phyloP scores from a whole-genome alignment of 83 land plant species.

The Picea abies region DNA sequence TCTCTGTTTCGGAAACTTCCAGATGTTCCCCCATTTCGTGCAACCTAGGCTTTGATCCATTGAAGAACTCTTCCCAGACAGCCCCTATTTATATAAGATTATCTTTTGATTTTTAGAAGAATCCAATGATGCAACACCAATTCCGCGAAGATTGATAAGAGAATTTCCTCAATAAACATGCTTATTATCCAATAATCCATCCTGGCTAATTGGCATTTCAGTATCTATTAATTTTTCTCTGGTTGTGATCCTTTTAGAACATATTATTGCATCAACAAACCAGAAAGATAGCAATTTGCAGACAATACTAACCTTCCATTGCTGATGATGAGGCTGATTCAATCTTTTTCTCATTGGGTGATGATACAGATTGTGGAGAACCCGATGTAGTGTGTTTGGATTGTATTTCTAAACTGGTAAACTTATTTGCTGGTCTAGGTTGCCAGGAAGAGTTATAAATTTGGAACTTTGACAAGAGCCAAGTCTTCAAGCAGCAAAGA shows the following conservation, averaged over 20 bases:
- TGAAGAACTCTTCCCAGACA: too few species aligned
- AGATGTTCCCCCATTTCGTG: too few species aligned
- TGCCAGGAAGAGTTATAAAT: not conserved
- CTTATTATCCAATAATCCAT: not conserved
- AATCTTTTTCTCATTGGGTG: not conserved
- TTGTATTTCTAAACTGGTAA: not conserved
- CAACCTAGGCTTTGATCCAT: too few species aligned
- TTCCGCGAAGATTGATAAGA: not conserved
- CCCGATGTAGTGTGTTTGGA: not conserved
- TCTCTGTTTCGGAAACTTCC: too few species aligned
- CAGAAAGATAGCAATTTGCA: not conserved
- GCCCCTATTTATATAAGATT: not conserved
- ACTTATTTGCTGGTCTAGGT: not conserved
- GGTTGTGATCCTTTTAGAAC: not conserved
- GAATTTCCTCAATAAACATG: not conserved
- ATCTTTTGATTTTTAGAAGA: not conserved
- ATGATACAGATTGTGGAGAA: not conserved
- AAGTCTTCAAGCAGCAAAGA: slow-evolving; percentile 9
- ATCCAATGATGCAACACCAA: not conserved
- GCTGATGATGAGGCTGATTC: not conserved
- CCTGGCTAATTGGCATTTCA: not conserved
- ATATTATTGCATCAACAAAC: not conserved
- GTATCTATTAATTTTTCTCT: not conserved
- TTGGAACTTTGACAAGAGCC: not conserved
- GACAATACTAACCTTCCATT: slow-evolving; percentile 6